Evolutionary conservation across 805 yeast species (phyloP), one percentile per base, ranked within the genome.

Genomic region (Saccharomycopsis sp.): DNA sequence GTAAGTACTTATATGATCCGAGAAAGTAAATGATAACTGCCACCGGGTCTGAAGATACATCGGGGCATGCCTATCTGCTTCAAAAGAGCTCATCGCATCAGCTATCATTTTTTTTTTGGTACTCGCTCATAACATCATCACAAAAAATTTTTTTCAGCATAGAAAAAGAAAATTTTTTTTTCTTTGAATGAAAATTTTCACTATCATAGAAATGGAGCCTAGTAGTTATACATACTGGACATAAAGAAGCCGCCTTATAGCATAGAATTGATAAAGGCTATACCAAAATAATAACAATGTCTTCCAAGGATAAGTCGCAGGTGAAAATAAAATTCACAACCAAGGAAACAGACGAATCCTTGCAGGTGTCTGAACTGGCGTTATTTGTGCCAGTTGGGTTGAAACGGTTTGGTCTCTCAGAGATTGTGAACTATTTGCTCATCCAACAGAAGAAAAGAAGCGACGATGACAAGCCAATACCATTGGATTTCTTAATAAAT

Each of bases 371-470:
- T 18, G 94, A 89, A 59, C 81, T 86, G 54, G 96, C 99, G 14
- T 77, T 94, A 57, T 87, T 79, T 68, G 97, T 91, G 24, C 99
- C 99, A 21, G 86, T 87, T 21, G 73, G 86, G 2, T 78, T 94
- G 64, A 91, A 89, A 65, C 81, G 98, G 71, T 91, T 82, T 69
- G 99, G 99, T 57, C 79, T 94, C 47, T 89, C 97, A 2, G 98
- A 94, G 72, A 85, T 94, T 69, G 97, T 94, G 21, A 94, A 94
- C 73, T 97, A 94, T 73, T 77, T 94, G 57, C 75, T 94, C 54
- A 77, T 73, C 5, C 64, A 70, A 64, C 62, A 75, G 66, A 34
- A 64, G 63, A 57, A 75, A 63, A 64, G 69, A 56, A 72, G 70
- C 1, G 85, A 84, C 16, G 51, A 44, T 23, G 57, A 29, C 23